Conservation (phyloP, 2,329 filamentous ascomycete genomes). For the Orbilia ellipsospora region DNA sequence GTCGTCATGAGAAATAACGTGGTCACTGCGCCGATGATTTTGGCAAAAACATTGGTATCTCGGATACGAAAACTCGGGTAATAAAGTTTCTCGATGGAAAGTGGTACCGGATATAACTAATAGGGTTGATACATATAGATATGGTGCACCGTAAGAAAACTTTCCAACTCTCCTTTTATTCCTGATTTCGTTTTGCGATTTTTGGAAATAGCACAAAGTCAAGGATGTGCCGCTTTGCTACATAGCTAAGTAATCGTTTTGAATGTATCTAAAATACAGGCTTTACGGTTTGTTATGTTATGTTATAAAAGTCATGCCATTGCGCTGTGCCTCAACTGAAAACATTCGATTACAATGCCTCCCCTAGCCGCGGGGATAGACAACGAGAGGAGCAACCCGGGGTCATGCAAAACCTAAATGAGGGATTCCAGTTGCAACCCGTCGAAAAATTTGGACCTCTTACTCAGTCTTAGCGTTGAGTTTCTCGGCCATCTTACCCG, state of each 20-base stretch:
- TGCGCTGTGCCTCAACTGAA: no score
- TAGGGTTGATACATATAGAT: slow-evolving; percentile 5
- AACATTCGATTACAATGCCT: no score
- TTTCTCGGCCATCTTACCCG: slow-evolving; percentile 76
- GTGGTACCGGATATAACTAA: slow-evolving; percentile 19
- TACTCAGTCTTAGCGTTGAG: slow-evolving; percentile 68
- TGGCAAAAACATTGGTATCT: slow-evolving; percentile 20
- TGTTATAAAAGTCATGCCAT: no score
- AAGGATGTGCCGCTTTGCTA: not conserved
- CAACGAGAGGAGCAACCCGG: no score
- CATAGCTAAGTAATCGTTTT: not conserved
- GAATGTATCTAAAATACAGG: not conserved
- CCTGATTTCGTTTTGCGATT: not conserved
- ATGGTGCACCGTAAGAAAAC: slow-evolving; percentile 8
- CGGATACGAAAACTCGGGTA: slow-evolving; percentile 9
- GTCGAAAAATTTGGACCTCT: no score
- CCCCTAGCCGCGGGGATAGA: no score
- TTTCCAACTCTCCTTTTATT: not conserved
- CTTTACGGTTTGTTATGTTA: no score
- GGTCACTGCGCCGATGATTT: slow-evolving; percentile 5
- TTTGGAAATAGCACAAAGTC: not conserved
- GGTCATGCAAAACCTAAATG: not conserved
- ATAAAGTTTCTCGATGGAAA: slow-evolving; percentile 14
- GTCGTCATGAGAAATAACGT: slow-evolving; percentile 26
- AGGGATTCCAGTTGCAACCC: not conserved